Conservation (phyloP, 1,284 basidiomycete genomes). For the Ganoderma sinense region DNA sequence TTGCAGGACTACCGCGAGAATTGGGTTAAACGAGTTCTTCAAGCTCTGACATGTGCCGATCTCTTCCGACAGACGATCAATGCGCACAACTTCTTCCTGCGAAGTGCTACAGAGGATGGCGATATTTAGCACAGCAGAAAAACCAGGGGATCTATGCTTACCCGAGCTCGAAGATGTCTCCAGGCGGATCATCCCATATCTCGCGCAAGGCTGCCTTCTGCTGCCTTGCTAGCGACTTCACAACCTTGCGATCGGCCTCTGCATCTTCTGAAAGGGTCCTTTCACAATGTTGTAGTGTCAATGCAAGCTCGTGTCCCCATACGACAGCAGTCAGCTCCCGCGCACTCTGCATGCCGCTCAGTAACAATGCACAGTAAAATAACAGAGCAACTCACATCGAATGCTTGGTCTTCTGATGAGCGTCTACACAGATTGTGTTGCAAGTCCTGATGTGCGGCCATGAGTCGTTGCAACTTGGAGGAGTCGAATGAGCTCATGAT, state of each 20-base stretch:
- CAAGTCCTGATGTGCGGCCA: slow-evolving; percentile 68
- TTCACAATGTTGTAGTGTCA: slow-evolving; percentile 63
- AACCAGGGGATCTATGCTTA: slow-evolving; percentile 41
- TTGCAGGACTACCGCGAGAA: slow-evolving; percentile 78
- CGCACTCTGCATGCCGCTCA: slow-evolving; percentile 63
- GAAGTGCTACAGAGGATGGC: slow-evolving; percentile 48
- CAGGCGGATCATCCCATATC: slow-evolving; percentile 71
- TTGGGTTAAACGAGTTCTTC: slow-evolving; percentile 80
- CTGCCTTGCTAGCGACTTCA: slow-evolving; percentile 57
- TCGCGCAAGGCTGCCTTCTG: slow-evolving; percentile 67
- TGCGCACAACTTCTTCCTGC: slow-evolving; percentile 68
- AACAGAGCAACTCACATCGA: slow-evolving; percentile 59
- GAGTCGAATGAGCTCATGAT: slow-evolving; percentile 61
- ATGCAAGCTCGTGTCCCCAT: slow-evolving; percentile 78
- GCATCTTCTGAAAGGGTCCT: slow-evolving; percentile 45
- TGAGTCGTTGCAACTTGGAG: slow-evolving; percentile 63
- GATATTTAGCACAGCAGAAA: neutral
- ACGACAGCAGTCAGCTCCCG: slow-evolving; percentile 75
- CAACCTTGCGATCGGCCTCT: slow-evolving; percentile 38
- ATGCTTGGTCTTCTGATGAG: slow-evolving; percentile 80
- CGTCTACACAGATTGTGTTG: slow-evolving; percentile 70
- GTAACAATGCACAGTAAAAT: neutral
- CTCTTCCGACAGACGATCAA: slow-evolving; percentile 77
- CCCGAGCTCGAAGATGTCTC: slow-evolving; percentile 82
- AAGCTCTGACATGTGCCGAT: slow-evolving; percentile 80